Base-by-base conservation (phyloP, 306 rosid species). In the Trichosanthes cucumerina region DNA sequence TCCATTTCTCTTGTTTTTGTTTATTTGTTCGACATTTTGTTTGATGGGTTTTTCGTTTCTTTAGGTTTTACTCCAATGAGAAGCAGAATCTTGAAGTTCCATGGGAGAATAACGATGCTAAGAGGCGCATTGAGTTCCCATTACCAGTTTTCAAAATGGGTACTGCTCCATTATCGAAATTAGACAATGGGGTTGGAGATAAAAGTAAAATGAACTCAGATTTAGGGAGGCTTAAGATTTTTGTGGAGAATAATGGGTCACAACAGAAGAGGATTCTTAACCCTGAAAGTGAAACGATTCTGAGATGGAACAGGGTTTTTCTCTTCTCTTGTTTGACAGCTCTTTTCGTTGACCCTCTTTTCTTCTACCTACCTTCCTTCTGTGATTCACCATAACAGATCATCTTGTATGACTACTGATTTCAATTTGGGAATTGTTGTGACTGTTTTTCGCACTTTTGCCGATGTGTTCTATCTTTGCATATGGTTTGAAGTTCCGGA, bases 341-440 rank as follows among this genome's bases (percentile, higher is more conserved):
- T 7, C 86, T 95, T 43, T 95, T 92, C 71, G 89, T 92, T 78
- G 98, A 95, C 82, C 97, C 97, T 4, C 74, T 95, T 23, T 95
- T 95, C 85, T 92, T 95, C 84, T 95, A 89, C n/a, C n/a, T n/a
- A n/a, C 86, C 87, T 92, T 38, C 96, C 97, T 9, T 78, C 89
- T 10, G 93, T 88, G 21, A 81, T 71, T 56, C 87, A 80, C 70
- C 68, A 70, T 38, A 80, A 73, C 9, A 83, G 70, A 18, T 79
- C 94, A 8, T 86, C 86, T 5, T 94, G 98, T 80, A 84, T 90
- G 97, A 84, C 78, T 6, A 86, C 89, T 79, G 96, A 94, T 86
- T 84, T 83, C 90, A 89, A 83, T 57, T 64, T 94, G 81, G 97
- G 93, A 77, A 88, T 90, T 70, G 83, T 84, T 21, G 80, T 90